Percentiles rank a stretch among this genome's conserved stretches.
phyloP scores from a whole-genome alignment of 306 rosid species.

The Abrus precatorius region DNA sequence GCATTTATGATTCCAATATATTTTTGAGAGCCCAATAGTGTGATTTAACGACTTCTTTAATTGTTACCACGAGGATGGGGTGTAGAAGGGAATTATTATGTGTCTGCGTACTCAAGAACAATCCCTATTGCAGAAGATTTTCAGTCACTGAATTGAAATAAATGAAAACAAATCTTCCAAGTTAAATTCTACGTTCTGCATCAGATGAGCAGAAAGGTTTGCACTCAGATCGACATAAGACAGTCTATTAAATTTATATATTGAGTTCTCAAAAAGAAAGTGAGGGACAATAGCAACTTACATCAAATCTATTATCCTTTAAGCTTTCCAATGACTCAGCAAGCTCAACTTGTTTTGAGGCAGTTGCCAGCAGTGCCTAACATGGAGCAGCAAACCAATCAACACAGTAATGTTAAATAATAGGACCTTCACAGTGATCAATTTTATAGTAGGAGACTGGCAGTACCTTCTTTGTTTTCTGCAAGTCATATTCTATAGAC shows the following conservation, averaged over 20 bases:
- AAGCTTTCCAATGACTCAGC: constrained; percentile 86
- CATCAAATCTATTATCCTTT: constrained; percentile 63
- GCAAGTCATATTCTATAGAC: constrained; percentile 88
- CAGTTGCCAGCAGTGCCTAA: constrained; percentile 86
- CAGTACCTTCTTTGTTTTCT: constrained; percentile 88
- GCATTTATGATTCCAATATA: neutral
- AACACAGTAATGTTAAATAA: constrained; percentile 41
- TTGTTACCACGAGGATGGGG: neutral
- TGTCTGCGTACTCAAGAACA: neutral
- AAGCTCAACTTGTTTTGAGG: constrained; percentile 94
- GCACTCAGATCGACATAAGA: neutral
- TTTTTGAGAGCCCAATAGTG: neutral
- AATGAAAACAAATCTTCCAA: neutral
- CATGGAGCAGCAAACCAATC: constrained; percentile 46
- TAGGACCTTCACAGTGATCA: constrained; percentile 32
- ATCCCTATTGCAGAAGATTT: neutral
- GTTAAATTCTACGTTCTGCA: neutral
- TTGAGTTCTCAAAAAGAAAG: constrained; percentile 19
- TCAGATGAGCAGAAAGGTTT: constrained; percentile 29
- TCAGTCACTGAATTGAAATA: neutral
- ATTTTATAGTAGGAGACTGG: constrained; percentile 44
- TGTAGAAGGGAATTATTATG: neutral
- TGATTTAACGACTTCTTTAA: neutral
- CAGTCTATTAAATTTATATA: constrained; percentile 16
- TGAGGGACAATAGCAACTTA: constrained; percentile 57